Evolutionary conservation across 176 grass and related monocot species (phyloP).

Genomic region (Miscanthus lutarioriparius): DNA sequence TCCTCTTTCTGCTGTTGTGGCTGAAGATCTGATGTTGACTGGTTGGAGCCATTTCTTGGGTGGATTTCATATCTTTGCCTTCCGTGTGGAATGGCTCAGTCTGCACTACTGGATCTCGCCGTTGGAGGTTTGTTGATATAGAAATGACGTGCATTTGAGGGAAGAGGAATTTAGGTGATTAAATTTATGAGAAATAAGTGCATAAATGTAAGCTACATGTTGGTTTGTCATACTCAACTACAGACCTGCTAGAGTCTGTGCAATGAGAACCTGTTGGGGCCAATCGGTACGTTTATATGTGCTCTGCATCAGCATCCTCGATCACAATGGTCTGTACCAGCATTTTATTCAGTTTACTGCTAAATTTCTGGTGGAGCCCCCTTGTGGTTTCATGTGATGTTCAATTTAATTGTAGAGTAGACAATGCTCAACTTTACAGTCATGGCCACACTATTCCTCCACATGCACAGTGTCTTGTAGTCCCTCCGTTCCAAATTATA

Average conservation of each 20-base stretch:
- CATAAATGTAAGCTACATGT: neutral
- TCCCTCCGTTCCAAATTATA: neutral
- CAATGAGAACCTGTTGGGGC: neutral
- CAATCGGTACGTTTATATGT: neutral
- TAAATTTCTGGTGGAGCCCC: neutral
- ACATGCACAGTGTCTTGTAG: neutral
- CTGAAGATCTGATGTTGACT: neutral
- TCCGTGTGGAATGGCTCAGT: neutral
- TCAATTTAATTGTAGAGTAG: neutral
- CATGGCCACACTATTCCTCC: neutral
- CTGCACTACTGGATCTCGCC: neutral
- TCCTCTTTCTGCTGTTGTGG: neutral
- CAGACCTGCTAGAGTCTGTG: neutral
- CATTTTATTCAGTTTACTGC: neutral
- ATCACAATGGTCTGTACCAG: neutral
- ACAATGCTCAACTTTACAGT: neutral
- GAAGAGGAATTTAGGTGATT: neutral
- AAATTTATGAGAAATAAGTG: neutral
- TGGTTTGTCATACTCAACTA: neutral
- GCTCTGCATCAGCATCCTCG: neutral
- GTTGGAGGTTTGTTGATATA: neutral
- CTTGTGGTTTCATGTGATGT: neutral
- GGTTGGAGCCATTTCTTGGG: neutral
- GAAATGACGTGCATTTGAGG: neutral
- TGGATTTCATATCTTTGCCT: neutral